Base-by-base conservation (phyloP, 108 stramenopile species). In the Schizochytrium sp. region DNA sequence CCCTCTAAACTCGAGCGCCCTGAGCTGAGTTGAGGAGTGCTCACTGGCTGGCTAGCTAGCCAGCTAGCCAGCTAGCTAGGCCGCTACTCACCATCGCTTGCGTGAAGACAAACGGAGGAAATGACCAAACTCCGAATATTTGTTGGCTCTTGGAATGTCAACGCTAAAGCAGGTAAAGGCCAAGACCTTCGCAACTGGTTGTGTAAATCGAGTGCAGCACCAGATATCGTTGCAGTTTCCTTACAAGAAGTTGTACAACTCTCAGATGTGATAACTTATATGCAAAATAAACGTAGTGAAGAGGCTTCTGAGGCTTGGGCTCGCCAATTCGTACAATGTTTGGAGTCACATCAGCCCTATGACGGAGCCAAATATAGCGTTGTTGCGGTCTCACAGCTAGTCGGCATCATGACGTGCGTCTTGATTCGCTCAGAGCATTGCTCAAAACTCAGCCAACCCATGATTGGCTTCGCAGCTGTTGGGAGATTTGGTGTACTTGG, bases 361-460 rank as follows among this genome's bases (percentile, higher is more conserved):
- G 17, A 53, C n/a, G 73, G 73, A 5, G 50, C 12, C 46, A 83
- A 83, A 50, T 83, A 83, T 50, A 83, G 49, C 49, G 50, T 83
- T 50, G 53, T 83, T 19, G 73, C 49, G 15, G 50, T 53, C 13
- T 83, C 73, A 28, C 50, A 47, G 46, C 73, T 83, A n/a, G 40
- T 83, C 50, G 73, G 73, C 50, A 50, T 83, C 73, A 83, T 83
- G 73, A 83, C 73, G 0, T 83, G 73, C 73, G 73, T 83, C 5
- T 50, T 83, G 73, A 19, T 50, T 17, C 73, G 50, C 46, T 4
- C 4, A 53, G 73, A 83, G 50, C 73, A 83, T 53, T n/a, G 46
- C 49, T n/a, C 46, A 17, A 47, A 53, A 19, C 47, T 83, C 5
- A 53, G 49, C 49, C 46, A 38, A 19, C 49, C 53, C 46, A 83